These are phyloP conservation scores for Aspergillus terreus DNA, from an alignment of 2,329 filamentous ascomycete species.

Conservation along the genomic window DNA sequence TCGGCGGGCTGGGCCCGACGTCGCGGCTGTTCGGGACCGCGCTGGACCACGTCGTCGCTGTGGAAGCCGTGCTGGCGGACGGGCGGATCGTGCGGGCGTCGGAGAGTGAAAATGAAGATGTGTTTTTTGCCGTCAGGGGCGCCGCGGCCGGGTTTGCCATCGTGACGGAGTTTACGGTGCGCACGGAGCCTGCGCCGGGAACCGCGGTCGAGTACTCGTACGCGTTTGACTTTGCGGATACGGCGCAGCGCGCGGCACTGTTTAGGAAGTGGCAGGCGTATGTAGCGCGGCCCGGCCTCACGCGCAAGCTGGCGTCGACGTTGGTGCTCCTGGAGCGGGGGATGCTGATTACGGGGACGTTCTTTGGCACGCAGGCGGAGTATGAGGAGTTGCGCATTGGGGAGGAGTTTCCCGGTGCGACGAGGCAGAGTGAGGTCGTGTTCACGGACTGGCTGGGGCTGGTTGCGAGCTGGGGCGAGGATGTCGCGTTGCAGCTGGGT, in stretches of 20 bases:
- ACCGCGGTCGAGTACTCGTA: slow-evolving; percentile 58
- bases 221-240: slow-evolving; percentile 48
- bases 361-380: slow-evolving; percentile 58
- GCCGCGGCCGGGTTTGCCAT: slow-evolving; percentile 36
- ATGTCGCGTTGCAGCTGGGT: slow-evolving; percentile 19
- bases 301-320: slow-evolving; percentile 56
- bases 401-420: slow-evolving; percentile 19
- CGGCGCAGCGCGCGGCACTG: slow-evolving; percentile 46
- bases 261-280: slow-evolving; percentile 59
- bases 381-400: slow-evolving; percentile 42
- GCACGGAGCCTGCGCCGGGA: slow-evolving; percentile 33
- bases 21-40: slow-evolving; percentile 49
- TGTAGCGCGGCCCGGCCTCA: slow-evolving; percentile 51
- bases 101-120: slow-evolving; percentile 24
- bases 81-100: slow-evolving; percentile 30
- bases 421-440: slow-evolving; percentile 18
- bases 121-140: slow-evolving; percentile 36
- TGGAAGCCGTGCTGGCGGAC: slow-evolving; percentile 47
- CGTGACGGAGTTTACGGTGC: slow-evolving; percentile 37
- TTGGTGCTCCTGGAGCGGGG: slow-evolving; percentile 55
- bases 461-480: slow-evolving; percentile 23
- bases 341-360: slow-evolving; percentile 57
- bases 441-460: slow-evolving; percentile 28
- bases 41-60: slow-evolving; percentile 47
- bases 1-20: slow-evolving; percentile 38